Base-by-base conservation (phyloP, 345 rosid genomes). In the Eucalyptus erythrocorys region DNA sequence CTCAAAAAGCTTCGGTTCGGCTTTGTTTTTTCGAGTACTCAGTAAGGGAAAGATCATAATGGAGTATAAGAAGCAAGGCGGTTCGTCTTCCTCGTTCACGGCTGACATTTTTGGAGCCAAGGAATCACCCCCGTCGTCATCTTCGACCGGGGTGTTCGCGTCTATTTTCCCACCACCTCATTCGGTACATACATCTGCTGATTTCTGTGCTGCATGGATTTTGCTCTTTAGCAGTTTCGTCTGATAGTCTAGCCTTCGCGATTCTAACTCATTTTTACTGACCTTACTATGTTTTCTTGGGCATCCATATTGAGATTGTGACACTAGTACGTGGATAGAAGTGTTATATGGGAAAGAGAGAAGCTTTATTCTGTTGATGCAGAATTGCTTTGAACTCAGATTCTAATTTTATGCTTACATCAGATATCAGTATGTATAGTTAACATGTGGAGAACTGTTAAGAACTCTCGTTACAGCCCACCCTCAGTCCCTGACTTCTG, bases 61-160 rank as follows among this genome's bases (percentile, higher is more conserved):
- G 99, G 99, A 94, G 48, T 86, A 87, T 86, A 94, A 93, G 91
- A 94, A 92, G 87, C 89, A 91, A 88, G 86, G 86, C 32, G 87
- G 93, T 86, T 91, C 92, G 80, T 87, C 95, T 84, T 92, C 94
- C 61, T 95, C 94, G 9, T 93, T 94, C 87, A 91, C 95, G 14
- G 88, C 95, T 89, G 93, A 95, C 85, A 95, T 97, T 87, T 97
- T 95, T 88, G 96, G 98, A 89, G 91, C 90, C 90, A 97, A 92
- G 91, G 94, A 95, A 85, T 88, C 93, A 48, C 89, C 93, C 42
- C 91, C 95, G 11, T 50, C 85, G 9, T 40, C 92, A 24, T 86
- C 96, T 19, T 91, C 96, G 27, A 71, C 94, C n/a, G 93, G 96
- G 84, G 92, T 87, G 84, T 93, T 96, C 68, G 92, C 92, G 64